Evolutionary conservation across 2,329 filamentous ascomycete species (phyloP).

Genomic region (Trichoderma cornu-damae): DNA sequence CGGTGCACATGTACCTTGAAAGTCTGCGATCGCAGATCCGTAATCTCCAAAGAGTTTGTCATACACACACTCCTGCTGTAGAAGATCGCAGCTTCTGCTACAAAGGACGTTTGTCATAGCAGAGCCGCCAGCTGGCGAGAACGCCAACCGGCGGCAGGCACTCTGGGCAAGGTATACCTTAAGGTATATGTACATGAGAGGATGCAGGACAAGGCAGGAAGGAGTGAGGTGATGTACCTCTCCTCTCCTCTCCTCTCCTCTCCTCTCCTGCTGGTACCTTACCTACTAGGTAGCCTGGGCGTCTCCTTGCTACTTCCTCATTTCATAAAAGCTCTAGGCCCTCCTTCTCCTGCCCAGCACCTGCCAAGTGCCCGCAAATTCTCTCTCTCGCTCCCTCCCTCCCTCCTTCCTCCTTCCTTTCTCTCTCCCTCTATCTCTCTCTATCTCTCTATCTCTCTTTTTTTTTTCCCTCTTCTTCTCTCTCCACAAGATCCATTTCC

Average conservation of each 20-base stretch:
- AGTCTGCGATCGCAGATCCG: neutral
- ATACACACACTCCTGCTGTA: neutral
- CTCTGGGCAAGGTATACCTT: no score
- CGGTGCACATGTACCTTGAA: no score
- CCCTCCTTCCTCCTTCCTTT: no score
- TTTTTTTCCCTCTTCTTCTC: neutral
- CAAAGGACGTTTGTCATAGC: conserved; percentile 6
- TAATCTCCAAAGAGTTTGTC: neutral
- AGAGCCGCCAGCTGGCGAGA: conserved; percentile 12
- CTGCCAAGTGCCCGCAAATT: neutral
- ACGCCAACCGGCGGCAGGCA: neutral
- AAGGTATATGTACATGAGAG: neutral
- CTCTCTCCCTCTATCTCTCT: no score
- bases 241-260: no score
- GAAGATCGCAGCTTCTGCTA: neutral
- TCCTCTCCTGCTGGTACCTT: no score
- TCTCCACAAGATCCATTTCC: neutral
- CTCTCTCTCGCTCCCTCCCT: no score
- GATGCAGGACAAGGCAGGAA: neutral
- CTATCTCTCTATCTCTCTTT: no score
- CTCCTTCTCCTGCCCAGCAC: neutral
- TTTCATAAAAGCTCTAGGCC: conserved; percentile 3
- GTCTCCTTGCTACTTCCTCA: neutral
- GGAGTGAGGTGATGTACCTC: neutral
- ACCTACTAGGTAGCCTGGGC: neutral